Evolutionary conservation across 2,329 filamentous ascomycete species (phyloP).

Genomic region (Remersonia thermophila): DNA sequence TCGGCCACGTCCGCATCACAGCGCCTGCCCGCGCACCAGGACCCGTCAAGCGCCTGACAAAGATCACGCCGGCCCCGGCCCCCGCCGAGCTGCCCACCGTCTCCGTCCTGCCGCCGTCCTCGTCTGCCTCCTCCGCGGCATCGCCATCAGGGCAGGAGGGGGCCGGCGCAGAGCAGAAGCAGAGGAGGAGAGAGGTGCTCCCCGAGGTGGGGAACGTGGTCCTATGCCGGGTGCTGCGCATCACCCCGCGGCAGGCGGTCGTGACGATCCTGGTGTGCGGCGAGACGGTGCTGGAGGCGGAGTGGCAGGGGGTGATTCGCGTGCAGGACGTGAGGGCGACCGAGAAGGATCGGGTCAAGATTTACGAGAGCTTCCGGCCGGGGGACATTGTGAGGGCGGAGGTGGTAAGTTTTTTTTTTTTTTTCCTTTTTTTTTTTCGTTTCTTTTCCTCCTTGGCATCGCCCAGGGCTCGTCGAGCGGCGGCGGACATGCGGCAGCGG

Average conservation of each 20-base stretch:
- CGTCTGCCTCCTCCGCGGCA: conserved; percentile 24
- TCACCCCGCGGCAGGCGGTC: conserved; percentile 73
- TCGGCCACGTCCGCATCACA: conserved; percentile 54
- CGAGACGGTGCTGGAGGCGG: conserved; percentile 57
- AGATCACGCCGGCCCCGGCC: conserved; percentile 33
- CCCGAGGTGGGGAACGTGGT: conserved; percentile 73
- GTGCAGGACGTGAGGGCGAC: conserved; percentile 88
- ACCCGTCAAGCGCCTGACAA: conserved; percentile 46
- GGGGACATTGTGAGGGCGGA: conserved; percentile 82
- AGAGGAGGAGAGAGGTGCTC: conserved; percentile 54
- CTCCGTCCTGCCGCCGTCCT: conserved; percentile 31
- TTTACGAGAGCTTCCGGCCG: conserved; percentile 82
- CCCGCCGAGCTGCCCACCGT: conserved; percentile 37
- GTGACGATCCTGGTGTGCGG: conserved; percentile 78
- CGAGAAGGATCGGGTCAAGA: conserved; percentile 88
- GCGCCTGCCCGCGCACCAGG: conserved; percentile 35
- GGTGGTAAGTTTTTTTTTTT: conserved; percentile 46
- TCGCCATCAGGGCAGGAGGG: conserved; percentile 12
- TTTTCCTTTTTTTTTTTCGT: no score
- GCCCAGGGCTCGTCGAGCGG: no score
- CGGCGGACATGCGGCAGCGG: no score
- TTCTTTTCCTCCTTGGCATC: no score
- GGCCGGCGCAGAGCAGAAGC: not conserved
- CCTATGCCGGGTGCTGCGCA: conserved; percentile 72
- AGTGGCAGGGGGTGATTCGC: conserved; percentile 76